Percentiles rank a stretch among this genome's conserved stretches.
Evolutionary conservation across 2,329 filamentous ascomycete genomes (phyloP).

Genomic region (Rutstroemia sydowiana): DNA sequence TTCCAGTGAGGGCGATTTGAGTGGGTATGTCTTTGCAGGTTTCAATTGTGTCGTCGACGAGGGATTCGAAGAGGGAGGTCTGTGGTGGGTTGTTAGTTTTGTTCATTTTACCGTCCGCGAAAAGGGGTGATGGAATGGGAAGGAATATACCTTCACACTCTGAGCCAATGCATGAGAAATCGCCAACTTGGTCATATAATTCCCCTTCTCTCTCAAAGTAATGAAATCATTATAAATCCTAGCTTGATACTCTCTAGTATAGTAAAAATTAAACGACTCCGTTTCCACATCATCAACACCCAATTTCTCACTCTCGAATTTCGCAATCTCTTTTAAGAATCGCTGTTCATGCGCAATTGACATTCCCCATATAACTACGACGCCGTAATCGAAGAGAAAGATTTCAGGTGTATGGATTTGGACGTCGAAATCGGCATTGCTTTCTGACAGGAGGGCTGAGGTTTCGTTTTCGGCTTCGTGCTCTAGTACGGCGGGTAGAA

Average conservation of each 20-base stretch:
- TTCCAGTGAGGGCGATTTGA: constrained; percentile 86
- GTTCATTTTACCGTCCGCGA: background rate
- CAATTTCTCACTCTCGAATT: constrained; percentile 89
- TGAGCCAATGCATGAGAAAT: constrained; percentile 94
- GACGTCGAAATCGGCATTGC: constrained; percentile 70
- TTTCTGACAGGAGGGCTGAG: constrained; percentile 20
- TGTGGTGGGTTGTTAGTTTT: constrained; percentile 29
- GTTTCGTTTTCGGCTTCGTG: constrained; percentile 34
- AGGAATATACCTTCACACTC: constrained; percentile 68
- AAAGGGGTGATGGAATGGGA: background rate
- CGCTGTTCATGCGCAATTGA: constrained; percentile 78
- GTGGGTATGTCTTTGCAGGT: constrained; percentile 88
- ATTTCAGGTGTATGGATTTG: constrained; percentile 87
- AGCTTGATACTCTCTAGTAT: constrained; percentile 94
- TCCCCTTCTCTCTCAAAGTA: constrained; percentile 83
- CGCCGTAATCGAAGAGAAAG: constrained; percentile 95
- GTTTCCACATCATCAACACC: constrained; percentile 84
- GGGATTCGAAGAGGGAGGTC: constrained; percentile 92
- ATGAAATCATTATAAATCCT: constrained; percentile 99
- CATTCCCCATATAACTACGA: constrained; percentile 99
- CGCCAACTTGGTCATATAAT: constrained; percentile 96
- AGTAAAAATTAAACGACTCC: constrained; percentile 99
- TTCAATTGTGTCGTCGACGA: constrained; percentile 89
- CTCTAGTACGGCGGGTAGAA: constrained; percentile 21
- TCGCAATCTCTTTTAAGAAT: constrained; percentile 88